Percentiles rank a stretch among this genome's conserved stretches.
Conservation (phyloP, 202 grass and related monocot species). For the Bolboschoenoplectus hybrid region DNA sequence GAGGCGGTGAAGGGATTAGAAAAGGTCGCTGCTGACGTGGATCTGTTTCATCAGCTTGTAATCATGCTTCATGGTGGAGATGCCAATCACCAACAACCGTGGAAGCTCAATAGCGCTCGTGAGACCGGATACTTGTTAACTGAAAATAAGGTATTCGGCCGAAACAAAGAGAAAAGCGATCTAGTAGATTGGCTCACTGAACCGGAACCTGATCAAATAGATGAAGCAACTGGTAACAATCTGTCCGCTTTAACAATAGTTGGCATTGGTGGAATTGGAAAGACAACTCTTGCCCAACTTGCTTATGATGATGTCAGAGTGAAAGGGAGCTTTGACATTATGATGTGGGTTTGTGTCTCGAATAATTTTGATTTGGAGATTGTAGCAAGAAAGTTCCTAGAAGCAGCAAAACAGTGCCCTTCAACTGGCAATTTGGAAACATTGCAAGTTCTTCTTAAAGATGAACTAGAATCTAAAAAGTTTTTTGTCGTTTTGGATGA, state of each 20-base stretch:
- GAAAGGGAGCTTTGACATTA: constrained; percentile 5
- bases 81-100: neutral
- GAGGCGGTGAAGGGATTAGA: constrained; percentile 43
- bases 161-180: constrained; percentile 14
- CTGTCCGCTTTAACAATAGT: constrained; percentile 44
- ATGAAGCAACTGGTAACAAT: neutral
- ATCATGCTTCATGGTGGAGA: neutral
- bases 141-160: constrained; percentile 40
- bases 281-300: constrained; percentile 43
- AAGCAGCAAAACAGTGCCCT: constrained; percentile 9
- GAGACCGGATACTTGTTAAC: constrained; percentile 31
- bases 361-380: constrained; percentile 36
- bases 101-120: constrained; percentile 8
- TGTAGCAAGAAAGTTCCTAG: constrained; percentile 39
- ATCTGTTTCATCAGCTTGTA: constrained; percentile 32
- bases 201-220: neutral
- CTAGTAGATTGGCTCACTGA: constrained; percentile 24
- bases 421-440: constrained; percentile 8
- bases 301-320: constrained; percentile 25
- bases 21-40: constrained; percentile 30
- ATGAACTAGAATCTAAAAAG: constrained; percentile 26
- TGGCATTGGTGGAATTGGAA: constrained; percentile 49
- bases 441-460: constrained; percentile 30
- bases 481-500: constrained; percentile 49
- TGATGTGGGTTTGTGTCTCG: constrained; percentile 44